Conservation (phyloP, 805 yeast species). For the Huiozyma naganishii region DNA sequence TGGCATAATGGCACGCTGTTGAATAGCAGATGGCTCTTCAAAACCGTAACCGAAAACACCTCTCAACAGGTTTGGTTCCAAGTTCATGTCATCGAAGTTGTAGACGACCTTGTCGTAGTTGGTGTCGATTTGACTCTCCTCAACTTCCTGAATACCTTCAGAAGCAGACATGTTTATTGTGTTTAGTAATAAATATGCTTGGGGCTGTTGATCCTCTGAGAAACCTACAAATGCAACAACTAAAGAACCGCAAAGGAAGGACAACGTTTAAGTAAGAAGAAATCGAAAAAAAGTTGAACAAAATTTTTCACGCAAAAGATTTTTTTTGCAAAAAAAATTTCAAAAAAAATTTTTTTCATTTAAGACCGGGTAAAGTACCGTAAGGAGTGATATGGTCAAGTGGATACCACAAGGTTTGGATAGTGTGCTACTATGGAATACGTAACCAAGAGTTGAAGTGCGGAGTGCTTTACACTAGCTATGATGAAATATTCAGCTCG, state of each 20-base stretch:
- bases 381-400: too few species aligned
- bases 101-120: conserved; percentile 88
- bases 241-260: background rate
- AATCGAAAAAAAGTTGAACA: too few species aligned
- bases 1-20: conserved; percentile 93
- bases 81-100: conserved; percentile 69
- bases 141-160: conserved; percentile 71
- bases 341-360: too few species aligned
- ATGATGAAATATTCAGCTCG: too few species aligned
- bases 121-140: conserved; percentile 76
- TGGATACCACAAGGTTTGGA: too few species aligned
- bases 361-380: too few species aligned
- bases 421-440: too few species aligned
- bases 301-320: too few species aligned
- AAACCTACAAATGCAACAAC: background rate
- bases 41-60: conserved; percentile 85
- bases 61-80: conserved; percentile 50
- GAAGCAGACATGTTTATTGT: conserved; percentile 15
- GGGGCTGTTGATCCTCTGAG: background rate
- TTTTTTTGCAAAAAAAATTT: too few species aligned
- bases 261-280: background rate
- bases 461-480: too few species aligned
- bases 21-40: conserved; percentile 95
- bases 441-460: too few species aligned
- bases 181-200: background rate